Evolutionary conservation across 1,284 basidiomycete genomes (phyloP).

Genomic region (Schizopora paradoxa): DNA sequence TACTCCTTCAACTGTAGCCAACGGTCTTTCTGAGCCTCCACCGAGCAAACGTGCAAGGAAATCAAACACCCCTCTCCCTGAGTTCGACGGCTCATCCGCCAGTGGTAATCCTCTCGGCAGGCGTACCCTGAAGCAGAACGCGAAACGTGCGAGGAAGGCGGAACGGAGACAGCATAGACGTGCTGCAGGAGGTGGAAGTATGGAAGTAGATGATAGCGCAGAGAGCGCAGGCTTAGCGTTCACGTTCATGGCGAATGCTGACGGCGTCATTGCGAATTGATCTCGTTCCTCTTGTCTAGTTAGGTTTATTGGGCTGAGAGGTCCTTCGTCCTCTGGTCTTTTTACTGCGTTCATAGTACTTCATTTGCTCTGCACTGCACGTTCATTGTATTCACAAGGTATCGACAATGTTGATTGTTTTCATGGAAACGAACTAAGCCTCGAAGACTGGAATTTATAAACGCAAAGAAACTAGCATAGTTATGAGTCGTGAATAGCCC

Average conservation of each 20-base stretch:
- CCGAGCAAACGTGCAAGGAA: too few relatives aligned
- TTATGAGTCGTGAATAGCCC: too few relatives aligned
- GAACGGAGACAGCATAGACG: slow-evolving; percentile 16
- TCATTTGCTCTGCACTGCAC: too few relatives aligned
- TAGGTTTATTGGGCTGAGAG: too few relatives aligned
- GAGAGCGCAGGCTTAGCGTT: slow-evolving; percentile 22
- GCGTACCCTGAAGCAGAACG: slow-evolving; percentile 51
- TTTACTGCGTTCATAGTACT: too few relatives aligned
- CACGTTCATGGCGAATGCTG: slow-evolving; percentile 16
- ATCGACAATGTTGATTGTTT: too few relatives aligned
- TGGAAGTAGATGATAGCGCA: slow-evolving; percentile 34
- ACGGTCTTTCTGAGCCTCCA: slow-evolving; percentile 19
- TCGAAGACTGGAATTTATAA: too few relatives aligned
- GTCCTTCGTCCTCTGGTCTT: too few relatives aligned
- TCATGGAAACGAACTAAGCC: too few relatives aligned
- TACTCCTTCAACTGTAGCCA: slow-evolving; percentile 32
- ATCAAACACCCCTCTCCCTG: background rate
- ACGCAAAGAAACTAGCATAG: too few relatives aligned
- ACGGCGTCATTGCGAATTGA: slow-evolving; percentile 12
- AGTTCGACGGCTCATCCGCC: slow-evolving; percentile 23
- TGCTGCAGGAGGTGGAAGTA: slow-evolving; percentile 19
- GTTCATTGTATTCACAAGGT: too few relatives aligned
- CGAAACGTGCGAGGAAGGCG: slow-evolving; percentile 51
- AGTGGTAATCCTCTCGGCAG: slow-evolving; percentile 52
- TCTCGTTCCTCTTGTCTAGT: too few relatives aligned